phyloP scores from a whole-genome alignment of 2,329 filamentous ascomycete genomes.

The Calonectria pauciramosa region DNA sequence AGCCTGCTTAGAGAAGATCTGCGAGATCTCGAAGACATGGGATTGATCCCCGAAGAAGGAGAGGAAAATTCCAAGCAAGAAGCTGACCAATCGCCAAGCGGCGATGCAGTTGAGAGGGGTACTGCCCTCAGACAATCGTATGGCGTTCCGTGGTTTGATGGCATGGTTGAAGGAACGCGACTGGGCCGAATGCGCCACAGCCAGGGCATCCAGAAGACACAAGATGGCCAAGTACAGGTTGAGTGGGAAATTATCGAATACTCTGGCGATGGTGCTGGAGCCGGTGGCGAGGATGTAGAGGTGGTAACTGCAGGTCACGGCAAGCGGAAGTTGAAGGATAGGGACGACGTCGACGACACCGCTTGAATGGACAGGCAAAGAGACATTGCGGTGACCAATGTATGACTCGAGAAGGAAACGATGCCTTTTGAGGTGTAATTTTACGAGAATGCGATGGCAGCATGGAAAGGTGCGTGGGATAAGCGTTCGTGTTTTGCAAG shows the following conservation, averaged over 20 bases:
- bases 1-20: constrained; percentile 81
- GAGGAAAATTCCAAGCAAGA: constrained; percentile 45
- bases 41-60: constrained; percentile 71
- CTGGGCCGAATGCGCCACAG: constrained; percentile 77
- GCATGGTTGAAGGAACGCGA: constrained; percentile 81
- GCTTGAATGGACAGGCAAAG: constrained; percentile 6
- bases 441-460: neutral
- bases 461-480: neutral
- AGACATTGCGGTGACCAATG: constrained; percentile 3
- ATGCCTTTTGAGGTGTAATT: neutral
- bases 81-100: constrained; percentile 21
- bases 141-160: constrained; percentile 89
- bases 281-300: constrained; percentile 52
- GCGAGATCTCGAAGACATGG: constrained; percentile 79
- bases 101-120: constrained; percentile 43
- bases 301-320: constrained; percentile 52
- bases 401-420: neutral
- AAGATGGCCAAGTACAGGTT: constrained; percentile 75
- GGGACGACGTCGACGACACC: constrained; percentile 48
- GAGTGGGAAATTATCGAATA: constrained; percentile 91
- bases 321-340: constrained; percentile 68
- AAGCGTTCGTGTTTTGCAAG: constrained; percentile 1
- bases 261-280: constrained; percentile 60
- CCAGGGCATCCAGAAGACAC: constrained; percentile 65
- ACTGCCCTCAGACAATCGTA: constrained; percentile 67